Conservation (phyloP, 2,329 filamentous ascomycete species). For the Purpureocillium takamizusanense region DNA sequence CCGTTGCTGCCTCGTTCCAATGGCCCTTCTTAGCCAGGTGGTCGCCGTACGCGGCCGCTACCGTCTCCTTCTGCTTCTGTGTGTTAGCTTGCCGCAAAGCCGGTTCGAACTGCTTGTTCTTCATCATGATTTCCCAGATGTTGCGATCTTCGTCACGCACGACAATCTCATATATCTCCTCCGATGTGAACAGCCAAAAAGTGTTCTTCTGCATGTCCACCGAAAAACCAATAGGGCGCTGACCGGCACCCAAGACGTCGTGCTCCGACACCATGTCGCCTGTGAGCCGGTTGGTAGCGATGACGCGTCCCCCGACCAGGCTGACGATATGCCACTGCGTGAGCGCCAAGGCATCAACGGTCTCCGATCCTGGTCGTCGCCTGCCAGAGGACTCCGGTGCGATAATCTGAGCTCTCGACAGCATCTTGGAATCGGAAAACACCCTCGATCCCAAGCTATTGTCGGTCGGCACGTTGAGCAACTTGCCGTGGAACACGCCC, state of each 20-base stretch:
- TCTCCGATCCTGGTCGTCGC: slow-evolving; percentile 57
- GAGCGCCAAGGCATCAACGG: slow-evolving; percentile 70
- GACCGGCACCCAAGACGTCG: slow-evolving; percentile 68
- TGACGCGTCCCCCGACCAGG: slow-evolving; percentile 71
- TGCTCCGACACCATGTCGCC: slow-evolving; percentile 84
- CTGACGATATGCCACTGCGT: slow-evolving; percentile 91
- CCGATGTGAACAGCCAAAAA: slow-evolving; percentile 88
- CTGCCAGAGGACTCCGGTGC: slow-evolving; percentile 56
- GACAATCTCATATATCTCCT: slow-evolving; percentile 90
- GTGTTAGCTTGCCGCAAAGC: slow-evolving; percentile 81
- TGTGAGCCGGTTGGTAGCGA: slow-evolving; percentile 80
- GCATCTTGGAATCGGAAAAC: slow-evolving; percentile 69
- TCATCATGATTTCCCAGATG: slow-evolving; percentile 89
- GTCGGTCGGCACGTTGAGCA: slow-evolving; percentile 53
- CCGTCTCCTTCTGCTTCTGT: slow-evolving; percentile 73
- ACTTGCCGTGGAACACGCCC: slow-evolving; percentile 78
- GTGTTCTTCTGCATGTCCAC: slow-evolving; percentile 92
- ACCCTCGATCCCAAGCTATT: slow-evolving; percentile 62
- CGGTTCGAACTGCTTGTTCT: slow-evolving; percentile 77
- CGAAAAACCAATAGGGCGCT: slow-evolving; percentile 73
- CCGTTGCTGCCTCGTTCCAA: slow-evolving; percentile 74
- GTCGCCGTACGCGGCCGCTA: slow-evolving; percentile 87
- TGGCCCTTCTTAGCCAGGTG: slow-evolving; percentile 73
- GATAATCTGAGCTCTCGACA: slow-evolving; percentile 66
- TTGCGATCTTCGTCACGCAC: slow-evolving; percentile 85